Conservation (phyloP, 345 rosid species). For the Triadica sebifera region DNA sequence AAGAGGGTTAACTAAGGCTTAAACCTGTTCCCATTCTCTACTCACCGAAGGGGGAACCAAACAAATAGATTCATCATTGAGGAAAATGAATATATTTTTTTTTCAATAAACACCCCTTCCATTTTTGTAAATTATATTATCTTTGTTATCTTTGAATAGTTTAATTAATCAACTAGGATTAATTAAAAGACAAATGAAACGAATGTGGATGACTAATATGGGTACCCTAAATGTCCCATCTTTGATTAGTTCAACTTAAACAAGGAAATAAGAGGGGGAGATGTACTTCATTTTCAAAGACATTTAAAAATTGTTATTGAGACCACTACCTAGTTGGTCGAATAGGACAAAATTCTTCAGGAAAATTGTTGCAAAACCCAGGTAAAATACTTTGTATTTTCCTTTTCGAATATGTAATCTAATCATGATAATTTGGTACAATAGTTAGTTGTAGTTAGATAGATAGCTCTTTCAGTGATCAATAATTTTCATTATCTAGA, state of each 20-base stretch:
- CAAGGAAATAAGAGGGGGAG: background rate
- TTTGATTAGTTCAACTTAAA: constrained; percentile 1
- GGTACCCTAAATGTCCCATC: background rate
- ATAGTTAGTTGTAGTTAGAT: constrained; percentile 14
- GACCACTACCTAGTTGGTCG: constrained; percentile 19
- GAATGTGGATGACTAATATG: background rate
- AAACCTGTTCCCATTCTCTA: constrained; percentile 11
- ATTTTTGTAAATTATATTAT: background rate
- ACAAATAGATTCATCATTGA: background rate
- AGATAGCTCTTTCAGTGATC: constrained; percentile 24
- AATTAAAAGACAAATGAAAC: background rate
- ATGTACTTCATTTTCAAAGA: constrained; percentile 16
- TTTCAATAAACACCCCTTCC: background rate
- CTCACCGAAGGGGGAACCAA: background rate
- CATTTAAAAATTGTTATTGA: background rate
- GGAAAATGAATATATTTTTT: background rate
- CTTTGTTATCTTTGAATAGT: background rate
- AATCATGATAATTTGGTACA: constrained; percentile 14
- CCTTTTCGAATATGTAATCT: constrained; percentile 6
- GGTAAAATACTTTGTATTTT: constrained; percentile 20
- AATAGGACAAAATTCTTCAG: constrained; percentile 8
- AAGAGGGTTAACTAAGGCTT: constrained; percentile 1
- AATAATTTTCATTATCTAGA: background rate
- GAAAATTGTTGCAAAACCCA: constrained; percentile 8
- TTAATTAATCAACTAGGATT: background rate